Evolutionary conservation across 805 yeast genomes (phyloP).

Genomic region (Vanderwaltozyma yarrowii): DNA sequence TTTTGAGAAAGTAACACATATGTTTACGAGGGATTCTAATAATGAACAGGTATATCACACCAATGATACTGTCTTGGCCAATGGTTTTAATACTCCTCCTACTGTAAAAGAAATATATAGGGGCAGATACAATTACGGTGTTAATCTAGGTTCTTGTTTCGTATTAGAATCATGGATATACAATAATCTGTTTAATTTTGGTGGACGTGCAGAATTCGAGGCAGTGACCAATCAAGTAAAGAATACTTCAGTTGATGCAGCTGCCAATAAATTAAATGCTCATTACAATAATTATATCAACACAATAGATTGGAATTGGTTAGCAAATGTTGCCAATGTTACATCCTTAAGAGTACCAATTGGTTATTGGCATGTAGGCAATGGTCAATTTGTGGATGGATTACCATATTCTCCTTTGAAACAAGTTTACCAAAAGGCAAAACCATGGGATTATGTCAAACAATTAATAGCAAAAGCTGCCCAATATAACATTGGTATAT

Average conservation of each 20-base stretch:
- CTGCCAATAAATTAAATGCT: constrained; percentile 42
- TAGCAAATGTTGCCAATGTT: constrained; percentile 48
- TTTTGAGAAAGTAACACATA: neutral
- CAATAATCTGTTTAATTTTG: constrained; percentile 48
- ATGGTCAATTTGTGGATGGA: constrained; percentile 42
- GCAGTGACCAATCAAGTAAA: constrained; percentile 47
- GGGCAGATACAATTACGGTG: constrained; percentile 63
- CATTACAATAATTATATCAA: constrained; percentile 59
- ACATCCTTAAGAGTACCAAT: constrained; percentile 78
- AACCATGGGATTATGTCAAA: constrained; percentile 52
- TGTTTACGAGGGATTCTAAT: neutral
- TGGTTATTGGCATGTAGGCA: constrained; percentile 82
- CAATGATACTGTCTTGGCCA: too few species aligned
- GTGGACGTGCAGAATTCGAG: constrained; percentile 61
- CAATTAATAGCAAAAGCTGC: constrained; percentile 50
- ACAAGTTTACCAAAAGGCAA: constrained; percentile 53
- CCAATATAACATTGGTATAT: constrained; percentile 52
- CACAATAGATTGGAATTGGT: constrained; percentile 75
- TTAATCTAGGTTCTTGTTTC: constrained; percentile 74
- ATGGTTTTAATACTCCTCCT: neutral
- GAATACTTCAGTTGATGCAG: constrained; percentile 41
- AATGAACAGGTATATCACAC: too few species aligned
- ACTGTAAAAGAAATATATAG: constrained; percentile 42
- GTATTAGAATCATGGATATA: constrained; percentile 74
- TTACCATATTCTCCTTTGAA: constrained; percentile 52